Evolutionary conservation across 2,329 filamentous ascomycete species (phyloP), one percentile per base, ranked within the genome.

Genomic region (Nemania diffusa): DNA sequence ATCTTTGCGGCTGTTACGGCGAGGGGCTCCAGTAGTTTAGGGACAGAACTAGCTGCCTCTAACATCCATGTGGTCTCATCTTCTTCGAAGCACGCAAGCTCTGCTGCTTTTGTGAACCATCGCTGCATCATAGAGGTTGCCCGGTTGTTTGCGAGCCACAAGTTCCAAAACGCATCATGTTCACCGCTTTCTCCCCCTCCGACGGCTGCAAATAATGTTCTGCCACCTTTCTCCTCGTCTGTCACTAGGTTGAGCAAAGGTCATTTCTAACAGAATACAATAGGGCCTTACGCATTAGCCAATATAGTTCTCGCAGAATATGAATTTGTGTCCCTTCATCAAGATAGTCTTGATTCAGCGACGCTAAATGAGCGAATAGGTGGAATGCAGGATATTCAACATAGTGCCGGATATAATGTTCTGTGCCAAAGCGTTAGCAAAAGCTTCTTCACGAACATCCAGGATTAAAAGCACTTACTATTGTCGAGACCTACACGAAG

Each of bases 231-330:
- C 6, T 60, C 57, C 27, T 60, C 46, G 20, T 60, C 57, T 60
- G 29, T n/a, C n/a, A 24, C 22, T 13, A 8, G 8, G 9, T 50
- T 29, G 2, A 51, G 44, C 8, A 20, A 3, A 15, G 7, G 2
- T 11, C 2, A 24, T 24, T 48, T 58, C 13, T 13, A 2, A 42
- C 9, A 7, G 1, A 27, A 48, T 34, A 22, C 11, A 22, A 17
- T 11, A 17, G 17, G 13, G 22, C 2, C 57, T 60, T 60, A 60
- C 57, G 57, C 27, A 60, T 60, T 11, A 60, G 20, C 57, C 57
- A 60, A n/a, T 60, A 60, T 26, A 60, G 29, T 11, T 60, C 57
- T 40, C 57, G 44, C 20, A 60, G 29, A 40, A 60, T 60, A 51
- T 50, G 57, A 7, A 37, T 42, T 3, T 60, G 29, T 15, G 44